Evolutionary conservation across 2,329 filamentous ascomycete genomes (phyloP).

Genomic region (Pseudogymnoascus sp.): DNA sequence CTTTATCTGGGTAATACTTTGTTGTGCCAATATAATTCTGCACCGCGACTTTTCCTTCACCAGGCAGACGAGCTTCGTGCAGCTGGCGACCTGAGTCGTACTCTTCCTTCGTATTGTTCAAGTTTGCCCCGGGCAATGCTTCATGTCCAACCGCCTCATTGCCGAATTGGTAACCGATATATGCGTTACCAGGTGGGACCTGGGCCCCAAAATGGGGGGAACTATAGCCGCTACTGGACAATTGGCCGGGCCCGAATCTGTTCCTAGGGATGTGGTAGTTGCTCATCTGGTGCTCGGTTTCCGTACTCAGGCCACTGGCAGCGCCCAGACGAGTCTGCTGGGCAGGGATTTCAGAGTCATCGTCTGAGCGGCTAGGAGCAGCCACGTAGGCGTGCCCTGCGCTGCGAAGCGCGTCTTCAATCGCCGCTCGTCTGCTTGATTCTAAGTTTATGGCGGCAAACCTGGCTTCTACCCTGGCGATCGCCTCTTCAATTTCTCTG

Average conservation of each 20-base stretch:
- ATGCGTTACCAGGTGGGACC: background rate
- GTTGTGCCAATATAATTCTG: background rate
- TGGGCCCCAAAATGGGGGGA: background rate
- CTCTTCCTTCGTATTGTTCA: background rate
- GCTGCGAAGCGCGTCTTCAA: background rate
- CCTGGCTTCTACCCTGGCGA: background rate
- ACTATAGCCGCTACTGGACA: background rate
- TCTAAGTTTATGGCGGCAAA: background rate
- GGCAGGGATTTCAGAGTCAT: background rate
- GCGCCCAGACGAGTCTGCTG: background rate
- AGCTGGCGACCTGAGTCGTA: background rate
- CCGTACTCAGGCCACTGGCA: constrained; percentile 17
- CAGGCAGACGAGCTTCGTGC: background rate
- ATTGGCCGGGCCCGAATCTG: background rate
- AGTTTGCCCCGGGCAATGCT: background rate
- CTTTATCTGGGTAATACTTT: background rate
- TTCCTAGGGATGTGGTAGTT: background rate
- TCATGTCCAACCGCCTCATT: background rate
- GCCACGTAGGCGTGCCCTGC: background rate
- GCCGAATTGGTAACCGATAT: background rate
- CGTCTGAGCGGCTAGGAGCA: background rate
- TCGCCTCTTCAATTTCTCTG: constrained; percentile 6
- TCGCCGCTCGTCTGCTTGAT: background rate
- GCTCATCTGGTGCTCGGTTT: constrained; percentile 21
- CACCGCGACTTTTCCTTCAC: background rate